Evolutionary conservation across 2,329 filamentous ascomycete genomes (phyloP).

Genomic region (Verticillium zaregamsianum): DNA sequence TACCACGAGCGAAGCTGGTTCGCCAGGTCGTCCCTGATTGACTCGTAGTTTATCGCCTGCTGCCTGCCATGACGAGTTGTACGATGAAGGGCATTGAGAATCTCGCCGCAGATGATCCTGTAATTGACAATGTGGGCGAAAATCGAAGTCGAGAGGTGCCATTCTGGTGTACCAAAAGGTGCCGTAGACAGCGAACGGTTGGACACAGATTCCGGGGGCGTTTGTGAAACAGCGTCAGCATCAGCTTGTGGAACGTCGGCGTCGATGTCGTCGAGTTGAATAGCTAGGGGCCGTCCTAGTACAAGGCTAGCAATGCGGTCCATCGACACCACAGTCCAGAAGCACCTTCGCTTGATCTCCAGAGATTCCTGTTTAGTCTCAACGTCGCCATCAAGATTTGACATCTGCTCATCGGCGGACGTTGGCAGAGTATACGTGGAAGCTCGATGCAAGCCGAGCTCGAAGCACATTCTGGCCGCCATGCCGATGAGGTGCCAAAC

Average conservation of each 20-base stretch:
- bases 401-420: background rate
- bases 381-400: background rate
- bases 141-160: constrained; percentile 17
- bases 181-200: background rate
- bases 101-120: constrained; percentile 33
- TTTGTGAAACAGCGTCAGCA: constrained; percentile 11
- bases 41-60: constrained; percentile 9
- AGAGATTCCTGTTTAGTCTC: constrained; percentile 16
- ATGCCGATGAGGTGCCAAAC: constrained; percentile 41
- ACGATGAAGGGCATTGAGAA: constrained; percentile 29
- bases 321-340: constrained; percentile 37
- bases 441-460: constrained; percentile 35
- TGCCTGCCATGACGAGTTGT: constrained; percentile 15
- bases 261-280: constrained; percentile 36
- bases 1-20: constrained; percentile 27
- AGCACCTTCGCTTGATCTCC: constrained; percentile 32
- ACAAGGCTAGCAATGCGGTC: constrained; percentile 32
- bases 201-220: constrained; percentile 5
- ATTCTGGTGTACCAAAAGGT: background rate
- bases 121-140: constrained; percentile 36
- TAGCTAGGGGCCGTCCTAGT: constrained; percentile 33
- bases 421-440: constrained; percentile 22
- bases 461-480: constrained; percentile 33
- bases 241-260: constrained; percentile 26
- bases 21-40: constrained; percentile 18